Evolutionary conservation across 495 filamentous ascomycete species (phyloP).

Genomic region (Coniosporium apollinis): DNA sequence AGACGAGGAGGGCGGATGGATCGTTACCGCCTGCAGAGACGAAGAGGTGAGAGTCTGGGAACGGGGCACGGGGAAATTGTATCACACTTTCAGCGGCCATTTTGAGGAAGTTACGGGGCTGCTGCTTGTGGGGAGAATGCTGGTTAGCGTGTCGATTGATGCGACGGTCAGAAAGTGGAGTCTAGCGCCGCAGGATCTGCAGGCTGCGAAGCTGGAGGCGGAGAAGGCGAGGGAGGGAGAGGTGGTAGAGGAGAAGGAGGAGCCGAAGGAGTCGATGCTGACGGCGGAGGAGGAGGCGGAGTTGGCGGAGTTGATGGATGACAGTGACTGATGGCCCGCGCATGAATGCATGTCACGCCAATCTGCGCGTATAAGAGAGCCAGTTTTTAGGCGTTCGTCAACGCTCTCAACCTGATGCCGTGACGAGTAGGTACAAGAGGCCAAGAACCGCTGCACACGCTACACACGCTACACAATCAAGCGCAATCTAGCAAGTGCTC

Average conservation of each 20-base stretch:
- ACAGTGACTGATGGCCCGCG: slow-evolving; percentile 45
- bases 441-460: too few species aligned
- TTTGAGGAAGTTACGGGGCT: slow-evolving; percentile 84
- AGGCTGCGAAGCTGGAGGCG: slow-evolving; percentile 27
- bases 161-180: slow-evolving; percentile 73
- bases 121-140: slow-evolving; percentile 38
- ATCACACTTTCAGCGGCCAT: slow-evolving; percentile 67
- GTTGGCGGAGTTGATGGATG: slow-evolving; percentile 74
- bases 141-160: slow-evolving; percentile 78
- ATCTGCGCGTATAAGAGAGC: too few species aligned
- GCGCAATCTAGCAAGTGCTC: too few species aligned
- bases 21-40: slow-evolving; percentile 79
- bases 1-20: slow-evolving; percentile 54
- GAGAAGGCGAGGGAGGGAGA: slow-evolving; percentile 33
- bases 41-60: slow-evolving; percentile 91
- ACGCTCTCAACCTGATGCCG: too few species aligned
- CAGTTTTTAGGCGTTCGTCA: too few species aligned
- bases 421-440: too few species aligned
- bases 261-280: slow-evolving; percentile 33
- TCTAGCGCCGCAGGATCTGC: slow-evolving; percentile 45
- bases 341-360: too few species aligned
- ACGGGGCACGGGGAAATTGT: slow-evolving; percentile 49
- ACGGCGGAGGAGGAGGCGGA: slow-evolving; percentile 76
- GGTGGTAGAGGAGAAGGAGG: slow-evolving; percentile 20
- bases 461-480: too few species aligned